Evolutionary conservation across 768 basidiomycete genomes (phyloP).

Genomic region (Tylopilus rubrobrunneus): DNA sequence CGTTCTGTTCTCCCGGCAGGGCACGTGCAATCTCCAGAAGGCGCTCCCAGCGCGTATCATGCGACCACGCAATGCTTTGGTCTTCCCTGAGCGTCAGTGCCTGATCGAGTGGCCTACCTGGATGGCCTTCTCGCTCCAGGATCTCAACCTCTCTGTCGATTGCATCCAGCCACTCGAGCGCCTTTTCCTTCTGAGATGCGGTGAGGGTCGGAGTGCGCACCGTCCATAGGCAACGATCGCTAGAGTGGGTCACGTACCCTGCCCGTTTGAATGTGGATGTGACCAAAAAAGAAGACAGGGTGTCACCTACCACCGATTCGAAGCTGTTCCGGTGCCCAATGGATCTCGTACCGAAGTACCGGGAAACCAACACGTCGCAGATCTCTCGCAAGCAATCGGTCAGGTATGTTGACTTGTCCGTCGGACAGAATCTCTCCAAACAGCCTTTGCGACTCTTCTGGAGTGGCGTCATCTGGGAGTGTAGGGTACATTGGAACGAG

Average conservation of each 20-base stretch:
- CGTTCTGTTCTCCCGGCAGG: conserved; percentile 23
- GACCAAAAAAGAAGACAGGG: neutral
- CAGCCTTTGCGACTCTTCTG: conserved; percentile 41
- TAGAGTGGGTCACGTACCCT: conserved; percentile 72
- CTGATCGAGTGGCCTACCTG: conserved; percentile 30
- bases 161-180: conserved; percentile 52
- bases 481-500: conserved; percentile 44
- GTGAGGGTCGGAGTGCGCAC: conserved; percentile 49
- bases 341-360: conserved; percentile 62
- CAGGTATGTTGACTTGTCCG: conserved; percentile 66
- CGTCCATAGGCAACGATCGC: conserved; percentile 63
- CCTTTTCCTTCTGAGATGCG: conserved; percentile 42
- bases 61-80: conserved; percentile 48
- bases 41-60: conserved; percentile 50
- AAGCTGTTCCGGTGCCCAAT: conserved; percentile 61
- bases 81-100: conserved; percentile 51
- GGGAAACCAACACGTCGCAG: conserved; percentile 52
- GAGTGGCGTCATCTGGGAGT: conserved; percentile 38
- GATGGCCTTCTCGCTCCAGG: conserved; percentile 33
- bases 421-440: conserved; percentile 60
- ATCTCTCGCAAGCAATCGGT: conserved; percentile 60
- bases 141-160: conserved; percentile 43
- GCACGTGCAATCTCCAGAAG: conserved; percentile 35
- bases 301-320: conserved; percentile 46
- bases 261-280: neutral